Percentiles rank a stretch among this genome's conserved stretches.
Evolutionary conservation across 1,139 yeast species (phyloP).

Genomic region (Hanseniaspora uvarum): DNA sequence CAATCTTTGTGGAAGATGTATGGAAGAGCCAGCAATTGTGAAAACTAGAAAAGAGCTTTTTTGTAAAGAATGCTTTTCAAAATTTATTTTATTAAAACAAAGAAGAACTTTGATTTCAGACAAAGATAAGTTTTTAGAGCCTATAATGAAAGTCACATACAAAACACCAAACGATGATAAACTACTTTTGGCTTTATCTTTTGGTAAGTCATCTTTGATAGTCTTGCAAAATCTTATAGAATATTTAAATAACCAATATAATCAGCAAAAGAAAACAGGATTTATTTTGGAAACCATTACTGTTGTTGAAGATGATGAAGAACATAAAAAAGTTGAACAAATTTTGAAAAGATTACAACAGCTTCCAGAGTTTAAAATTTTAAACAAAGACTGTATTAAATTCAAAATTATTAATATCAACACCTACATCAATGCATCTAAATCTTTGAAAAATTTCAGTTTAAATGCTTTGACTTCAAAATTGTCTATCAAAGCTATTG

Average conservation of each 20-base stretch:
- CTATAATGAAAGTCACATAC: conserved; percentile 40
- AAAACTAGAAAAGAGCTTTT: conserved; percentile 60
- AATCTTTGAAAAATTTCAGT: background rate
- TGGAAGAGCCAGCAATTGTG: conserved; percentile 38
- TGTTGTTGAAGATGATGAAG: conserved; percentile 20
- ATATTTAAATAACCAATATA: conserved; percentile 49
- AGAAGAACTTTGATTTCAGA: conserved; percentile 68
- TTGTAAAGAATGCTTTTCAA: conserved; percentile 58
- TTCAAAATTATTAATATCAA: conserved; percentile 37
- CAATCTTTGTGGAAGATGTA: conserved; percentile 40
- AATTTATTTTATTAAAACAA: conserved; percentile 68
- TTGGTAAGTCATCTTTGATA: conserved; percentile 58
- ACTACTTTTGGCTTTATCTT: conserved; percentile 52
- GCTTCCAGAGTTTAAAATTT: conserved; percentile 21
- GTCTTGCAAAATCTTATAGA: conserved; percentile 56
- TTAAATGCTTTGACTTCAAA: background rate
- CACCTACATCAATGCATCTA: background rate
- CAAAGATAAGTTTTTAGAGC: conserved; percentile 34
- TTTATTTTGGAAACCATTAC: conserved; percentile 49
- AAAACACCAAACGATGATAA: conserved; percentile 33
- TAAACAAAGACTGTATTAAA: conserved; percentile 26
- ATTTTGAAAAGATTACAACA: conserved; percentile 24
- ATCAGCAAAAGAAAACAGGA: conserved; percentile 52
- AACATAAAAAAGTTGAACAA: conserved; percentile 23
- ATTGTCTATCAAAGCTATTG: background rate